These are phyloP conservation scores for Orbilia blumenaviensis DNA, from an alignment of 2,329 filamentous ascomycete genomes.

Conservation along the genomic window DNA sequence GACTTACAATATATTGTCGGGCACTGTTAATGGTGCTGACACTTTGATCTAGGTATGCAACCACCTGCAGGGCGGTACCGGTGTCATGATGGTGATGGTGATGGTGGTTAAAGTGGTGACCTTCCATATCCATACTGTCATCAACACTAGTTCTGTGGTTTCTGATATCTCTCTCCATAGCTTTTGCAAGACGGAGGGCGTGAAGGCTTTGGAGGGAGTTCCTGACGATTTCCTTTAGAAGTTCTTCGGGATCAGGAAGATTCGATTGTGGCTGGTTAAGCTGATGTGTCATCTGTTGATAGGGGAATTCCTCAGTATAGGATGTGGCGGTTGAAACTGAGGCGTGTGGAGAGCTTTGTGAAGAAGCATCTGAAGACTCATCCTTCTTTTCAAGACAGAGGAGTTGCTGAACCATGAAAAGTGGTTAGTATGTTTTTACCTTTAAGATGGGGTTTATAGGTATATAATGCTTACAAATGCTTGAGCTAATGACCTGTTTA, in stretches of 20 bases:
- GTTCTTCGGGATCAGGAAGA: constrained; percentile 44
- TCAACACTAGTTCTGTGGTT: constrained; percentile 23
- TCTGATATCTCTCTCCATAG: constrained; percentile 48
- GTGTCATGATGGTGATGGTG: constrained; percentile 14
- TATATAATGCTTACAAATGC: constrained; percentile 31
- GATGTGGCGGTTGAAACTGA: constrained; percentile 45
- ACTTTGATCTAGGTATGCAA: constrained; percentile 50
- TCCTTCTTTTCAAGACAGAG: constrained; percentile 49
- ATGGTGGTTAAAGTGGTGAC: neutral
- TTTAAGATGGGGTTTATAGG: neutral
- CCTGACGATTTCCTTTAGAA: constrained; percentile 51
- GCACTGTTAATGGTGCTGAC: constrained; percentile 52
- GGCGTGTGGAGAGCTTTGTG: constrained; percentile 35
- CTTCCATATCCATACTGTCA: constrained; percentile 47
- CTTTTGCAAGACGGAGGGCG: constrained; percentile 42
- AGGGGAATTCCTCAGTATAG: constrained; percentile 38
- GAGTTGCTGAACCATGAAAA: neutral
- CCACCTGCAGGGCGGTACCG: constrained; percentile 38
- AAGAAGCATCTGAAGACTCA: constrained; percentile 44
- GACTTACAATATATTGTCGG: constrained; percentile 45
- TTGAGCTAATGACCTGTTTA: constrained; percentile 48
- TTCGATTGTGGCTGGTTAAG: constrained; percentile 12
- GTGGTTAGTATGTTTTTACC: neutral
- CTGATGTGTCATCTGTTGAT: constrained; percentile 10
- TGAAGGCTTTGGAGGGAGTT: constrained; percentile 51